A percentile compares a stretch with the other conserved stretches of the same genome.
Conservation (phyloP, 225 moss, liverwort and hornwort species). For the Marchantia paleacea region DNA sequence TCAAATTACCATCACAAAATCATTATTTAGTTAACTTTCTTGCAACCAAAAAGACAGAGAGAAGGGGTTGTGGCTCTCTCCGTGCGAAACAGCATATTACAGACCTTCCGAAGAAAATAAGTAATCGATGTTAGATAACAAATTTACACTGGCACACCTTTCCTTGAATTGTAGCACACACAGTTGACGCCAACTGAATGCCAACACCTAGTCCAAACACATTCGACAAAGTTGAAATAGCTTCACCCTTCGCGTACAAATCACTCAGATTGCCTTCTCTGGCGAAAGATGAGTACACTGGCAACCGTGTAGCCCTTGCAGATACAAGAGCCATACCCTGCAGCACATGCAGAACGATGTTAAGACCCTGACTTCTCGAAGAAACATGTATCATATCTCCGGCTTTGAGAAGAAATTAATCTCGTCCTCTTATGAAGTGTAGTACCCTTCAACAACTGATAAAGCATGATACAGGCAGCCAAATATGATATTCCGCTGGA, state of each 20-base stretch:
- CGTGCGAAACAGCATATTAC: background rate
- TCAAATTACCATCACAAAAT: no score
- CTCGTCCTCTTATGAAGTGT: no score
- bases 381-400: no score
- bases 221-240: constrained; percentile 93
- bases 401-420: no score
- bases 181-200: constrained; percentile 83
- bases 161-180: constrained; percentile 75
- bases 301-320: constrained; percentile 89
- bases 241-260: constrained; percentile 97
- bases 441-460: no score
- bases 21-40: no score
- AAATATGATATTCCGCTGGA: no score
- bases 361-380: background rate
- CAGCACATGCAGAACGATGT: background rate
- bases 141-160: constrained; percentile 47
- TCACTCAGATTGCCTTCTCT: constrained; percentile 96
- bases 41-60: background rate
- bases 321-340: constrained; percentile 98
- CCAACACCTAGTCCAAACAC: constrained; percentile 93
- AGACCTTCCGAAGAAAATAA: background rate
- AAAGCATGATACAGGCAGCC: no score
- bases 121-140: background rate
- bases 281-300: constrained; percentile 90
- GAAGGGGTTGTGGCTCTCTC: background rate